Base-by-base conservation (phyloP, 2,329 filamentous ascomycete genomes). In the Fusarium nygamai region DNA sequence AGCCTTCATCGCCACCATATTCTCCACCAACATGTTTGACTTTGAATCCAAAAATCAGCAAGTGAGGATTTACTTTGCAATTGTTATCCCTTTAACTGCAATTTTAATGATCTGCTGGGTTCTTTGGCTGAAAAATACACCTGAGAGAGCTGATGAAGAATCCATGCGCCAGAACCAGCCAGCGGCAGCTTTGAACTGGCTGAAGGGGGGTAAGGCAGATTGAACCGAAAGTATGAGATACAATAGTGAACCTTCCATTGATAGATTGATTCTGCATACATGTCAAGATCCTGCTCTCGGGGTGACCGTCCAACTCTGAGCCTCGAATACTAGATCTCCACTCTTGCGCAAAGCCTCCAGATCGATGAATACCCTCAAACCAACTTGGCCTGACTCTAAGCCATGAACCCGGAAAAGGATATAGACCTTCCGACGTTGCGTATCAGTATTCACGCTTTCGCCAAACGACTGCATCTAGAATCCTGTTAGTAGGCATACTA, bases 361-460 rank as follows among this genome's bases (percentile, higher is more conserved):
- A 16, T 50, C 24, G 0, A 50, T 0, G 8, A 24, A 60, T 2
- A 60, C 3, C 11, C 57, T 60, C 6, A 60, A 3, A 0, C 57
- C 57, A 22, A 60, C 41, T 7, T 60, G 57, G 3, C 57, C 57
- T 6, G 57, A 60, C 4, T 60, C 57, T 6, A 60, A 24, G 3
- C 57, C 57, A 1, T 60, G 57, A 0, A 60, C 57, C 0, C 57
- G 31, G 0, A 60, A 60, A 0, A 50, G 16, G 8, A 60, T 11
- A 6, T 50, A 60, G 9, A 60, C 57, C 9, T 60, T 50, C 2
- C 31, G 57, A 1, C 57, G 24, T 12, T 60, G 14, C 0, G 24
- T 36, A 12, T 9, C 12, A 9, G n/a, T 38, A 5, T 31, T 7
- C 2, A 31, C 2, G 17, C 12, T 57, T 20, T 29, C 3, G 0